Evolutionary conservation across 768 basidiomycete genomes (phyloP), one percentile per base, ranked within the genome.

Genomic region (Cubamyces sp.): DNA sequence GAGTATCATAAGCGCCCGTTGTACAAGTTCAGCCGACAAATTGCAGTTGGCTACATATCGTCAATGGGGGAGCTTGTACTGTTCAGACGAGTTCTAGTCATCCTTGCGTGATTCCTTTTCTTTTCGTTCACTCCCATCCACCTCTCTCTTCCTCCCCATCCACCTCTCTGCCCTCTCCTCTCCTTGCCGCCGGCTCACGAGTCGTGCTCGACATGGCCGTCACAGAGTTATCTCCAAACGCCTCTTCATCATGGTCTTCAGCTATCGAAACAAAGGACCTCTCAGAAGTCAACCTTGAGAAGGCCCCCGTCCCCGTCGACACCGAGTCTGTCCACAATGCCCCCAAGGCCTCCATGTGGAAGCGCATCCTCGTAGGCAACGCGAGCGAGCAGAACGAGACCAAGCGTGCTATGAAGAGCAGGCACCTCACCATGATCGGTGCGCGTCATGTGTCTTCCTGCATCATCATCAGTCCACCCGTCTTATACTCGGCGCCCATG

Each of bases 391-490:
- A 66, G 21, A 65, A 75, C 45, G 66, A 72, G 37, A 76, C 76
- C n/a, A 73, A 78, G 64, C 70, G 79, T 8, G 77, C 74, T 1
- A 76, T 79, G 77, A 62, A 72, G 53, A 73, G 77, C 56, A 72
- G 78, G 46, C 79, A 79, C 64, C 64, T 79, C 18, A 78, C 74
- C 71, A 80, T 79, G 78, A 75, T 79, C 42, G 76, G 78, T 74
- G 55, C 54, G 71, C 67, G 14, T 49, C 19, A 21, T 3, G 14
- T 37, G 19, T 28, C 42, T 14, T 54, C 15, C 25, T 51, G 8
- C 54, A 37, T 45, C 39, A 19, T 14, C 49, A 25, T 7, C 18
- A 23, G 9, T 25, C 47, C 39, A n/a, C 45, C 39, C 46, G 15
- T 28, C 43, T 26, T 12, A 21, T 19, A n/a, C 21, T 63, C 47